Base-by-base conservation (phyloP, 495 filamentous ascomycete species). In the Hypoxylon crocopeplum region DNA sequence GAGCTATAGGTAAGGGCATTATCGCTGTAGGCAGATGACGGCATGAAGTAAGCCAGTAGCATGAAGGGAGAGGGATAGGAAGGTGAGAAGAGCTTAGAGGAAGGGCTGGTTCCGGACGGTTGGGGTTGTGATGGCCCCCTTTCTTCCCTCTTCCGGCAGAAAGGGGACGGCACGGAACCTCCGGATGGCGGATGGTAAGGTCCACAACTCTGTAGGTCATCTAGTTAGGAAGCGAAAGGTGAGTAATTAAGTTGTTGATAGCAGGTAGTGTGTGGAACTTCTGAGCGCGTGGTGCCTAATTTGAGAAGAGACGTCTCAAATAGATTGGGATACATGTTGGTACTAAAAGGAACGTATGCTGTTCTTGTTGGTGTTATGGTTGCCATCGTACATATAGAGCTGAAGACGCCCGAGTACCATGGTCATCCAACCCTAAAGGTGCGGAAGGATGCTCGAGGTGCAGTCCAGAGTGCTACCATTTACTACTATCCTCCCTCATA, bases 61-160 rank as follows among this genome's bases (percentile, higher is more conserved):
- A 38, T 17, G 46, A 39, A 5, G 5, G 11, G 20, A 49, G 19
- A 29, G 8, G 24, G 24, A 29, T 5, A 21, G 20, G 17, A 41
- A 22, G 27, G 48, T 13, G 8, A 27, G 24, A 27, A 27, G 24
- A 27, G 3, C 8, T 8, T 8, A 27, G 24, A 27, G 8, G 24
- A 27, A 8, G 24, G 8, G 12, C 29, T n/a, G 16, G 4, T 48
- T 17, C 39, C 11, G n/a, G 19, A 5, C 6, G 30, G 24, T 48
- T 40, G 33, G n/a, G 25, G 12, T 17, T 34, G 3, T 19, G 21
- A 34, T 41, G 33, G 22, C 24, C 25, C 36, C 34, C 13, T 36
- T 52, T 48, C 12, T 36, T 48, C 17, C 36, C 38, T 10, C 15
- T 34, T 24, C 27, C 15, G 17, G 34, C 41, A 38, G 50, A 38